These are phyloP conservation scores for Penicillium expansum DNA, from an alignment of 2,329 filamentous ascomycete genomes.

Conservation along the genomic window DNA sequence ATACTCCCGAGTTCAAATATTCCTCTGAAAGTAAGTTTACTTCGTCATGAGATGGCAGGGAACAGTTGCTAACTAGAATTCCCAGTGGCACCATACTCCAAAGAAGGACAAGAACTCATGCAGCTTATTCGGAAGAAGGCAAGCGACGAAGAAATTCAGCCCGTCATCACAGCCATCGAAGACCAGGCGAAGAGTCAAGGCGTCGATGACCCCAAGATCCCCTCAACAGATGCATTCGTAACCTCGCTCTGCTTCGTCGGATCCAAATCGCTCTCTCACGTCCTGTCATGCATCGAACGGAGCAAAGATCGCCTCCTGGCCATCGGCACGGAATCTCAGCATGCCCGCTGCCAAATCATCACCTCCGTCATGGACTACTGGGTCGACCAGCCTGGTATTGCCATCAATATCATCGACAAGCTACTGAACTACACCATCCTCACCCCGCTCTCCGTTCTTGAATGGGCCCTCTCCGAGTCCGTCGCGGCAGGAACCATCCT, in stretches of 20 bases:
- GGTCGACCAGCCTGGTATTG: conserved; percentile 86
- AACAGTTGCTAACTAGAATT: conserved; percentile 14
- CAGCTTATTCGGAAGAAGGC: conserved; percentile 79
- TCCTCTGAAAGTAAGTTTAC: conserved; percentile 63
- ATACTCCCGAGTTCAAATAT: conserved; percentile 95
- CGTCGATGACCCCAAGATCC: conserved; percentile 70
- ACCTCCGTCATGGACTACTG: conserved; percentile 89
- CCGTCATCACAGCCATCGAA: conserved; percentile 76
- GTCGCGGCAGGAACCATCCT: conserved; percentile 65
- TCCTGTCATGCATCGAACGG: conserved; percentile 91
- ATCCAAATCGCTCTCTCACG: conserved; percentile 92
- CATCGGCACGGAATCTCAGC: conserved; percentile 70
- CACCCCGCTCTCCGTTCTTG: conserved; percentile 76
- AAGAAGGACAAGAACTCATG: conserved; percentile 79
- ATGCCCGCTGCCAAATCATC: conserved; percentile 82
- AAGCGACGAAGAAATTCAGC: conserved; percentile 79
- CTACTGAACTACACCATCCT: conserved; percentile 96
- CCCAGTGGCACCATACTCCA: conserved; percentile 72
- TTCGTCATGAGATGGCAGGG: not conserved
- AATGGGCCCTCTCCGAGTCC: conserved; percentile 78
- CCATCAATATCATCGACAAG: conserved; percentile 91
- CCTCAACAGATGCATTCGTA: conserved; percentile 90
- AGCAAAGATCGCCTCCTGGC: conserved; percentile 84
- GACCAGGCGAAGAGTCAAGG: conserved; percentile 68
- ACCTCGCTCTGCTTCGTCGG: conserved; percentile 92